phyloP scores from a whole-genome alignment of 1,139 yeast species.

The Pichia sp. region DNA sequence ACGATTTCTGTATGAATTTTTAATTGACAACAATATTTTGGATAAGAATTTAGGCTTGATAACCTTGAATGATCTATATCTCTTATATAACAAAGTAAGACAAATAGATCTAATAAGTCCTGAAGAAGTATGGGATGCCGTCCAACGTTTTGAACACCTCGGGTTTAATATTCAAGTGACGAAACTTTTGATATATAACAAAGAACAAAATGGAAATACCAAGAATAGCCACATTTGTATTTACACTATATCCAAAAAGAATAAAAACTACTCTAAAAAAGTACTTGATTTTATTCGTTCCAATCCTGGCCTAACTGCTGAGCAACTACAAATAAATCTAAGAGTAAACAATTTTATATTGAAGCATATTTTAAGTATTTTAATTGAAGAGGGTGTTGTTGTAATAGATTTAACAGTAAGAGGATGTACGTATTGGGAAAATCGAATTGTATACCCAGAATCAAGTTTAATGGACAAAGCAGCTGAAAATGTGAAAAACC shows the following conservation, averaged over 20 bases:
- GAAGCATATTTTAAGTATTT: slow-evolving; percentile 21
- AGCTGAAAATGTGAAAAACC: background rate
- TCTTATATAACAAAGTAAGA: slow-evolving; percentile 51
- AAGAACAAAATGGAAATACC: background rate
- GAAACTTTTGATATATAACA: slow-evolving; percentile 24
- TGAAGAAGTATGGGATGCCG: slow-evolving; percentile 46
- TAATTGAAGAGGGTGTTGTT: slow-evolving; percentile 21
- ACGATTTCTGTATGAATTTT: slow-evolving; percentile 53
- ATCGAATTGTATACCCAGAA: slow-evolving; percentile 17
- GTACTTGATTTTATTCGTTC: slow-evolving; percentile 15
- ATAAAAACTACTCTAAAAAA: slow-evolving; percentile 19
- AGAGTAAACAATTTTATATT: slow-evolving; percentile 26
- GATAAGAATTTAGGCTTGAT: slow-evolving; percentile 48
- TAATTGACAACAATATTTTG: slow-evolving; percentile 37
- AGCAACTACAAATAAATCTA: slow-evolving; percentile 24
- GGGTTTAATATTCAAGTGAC: slow-evolving; percentile 26
- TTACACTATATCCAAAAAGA: slow-evolving; percentile 22
- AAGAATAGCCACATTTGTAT: background rate
- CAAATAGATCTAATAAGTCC: slow-evolving; percentile 59
- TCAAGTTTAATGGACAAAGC: background rate
- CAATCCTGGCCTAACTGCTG: slow-evolving; percentile 23
- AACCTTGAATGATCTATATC: slow-evolving; percentile 54
- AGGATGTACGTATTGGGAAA: slow-evolving; percentile 27
- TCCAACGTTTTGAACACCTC: slow-evolving; percentile 40
- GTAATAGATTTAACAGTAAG: slow-evolving; percentile 25